Percentiles rank a stretch among this genome's conserved stretches.
These are phyloP conservation scores for Fusarium paranaense DNA, from an alignment of 2,329 filamentous ascomycete species.

Conservation along the genomic window DNA sequence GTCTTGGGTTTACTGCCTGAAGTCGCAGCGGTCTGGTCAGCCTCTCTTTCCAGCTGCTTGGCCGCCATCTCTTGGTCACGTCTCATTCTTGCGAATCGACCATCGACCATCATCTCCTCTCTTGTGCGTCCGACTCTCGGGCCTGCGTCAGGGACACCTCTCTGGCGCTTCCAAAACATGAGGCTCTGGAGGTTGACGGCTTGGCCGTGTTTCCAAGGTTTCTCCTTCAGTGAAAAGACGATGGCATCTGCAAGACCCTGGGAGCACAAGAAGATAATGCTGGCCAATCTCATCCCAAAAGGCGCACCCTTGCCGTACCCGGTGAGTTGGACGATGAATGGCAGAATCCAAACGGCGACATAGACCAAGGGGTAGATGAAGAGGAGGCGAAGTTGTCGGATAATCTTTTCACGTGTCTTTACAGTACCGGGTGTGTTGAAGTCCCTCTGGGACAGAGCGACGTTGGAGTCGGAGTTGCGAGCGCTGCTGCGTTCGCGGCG, in stretches of 20 bases:
- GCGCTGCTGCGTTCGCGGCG: slow-evolving; percentile 32
- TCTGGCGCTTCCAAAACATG: slow-evolving; percentile 25
- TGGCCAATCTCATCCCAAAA: slow-evolving; percentile 66
- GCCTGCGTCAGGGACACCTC: slow-evolving; percentile 14
- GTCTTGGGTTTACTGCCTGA: slow-evolving; percentile 19
- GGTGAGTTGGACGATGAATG: slow-evolving; percentile 74
- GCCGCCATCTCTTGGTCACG: slow-evolving; percentile 60
- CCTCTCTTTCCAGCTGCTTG: slow-evolving; percentile 42
- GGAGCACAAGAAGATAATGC: slow-evolving; percentile 68
- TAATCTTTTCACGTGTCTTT: slow-evolving; percentile 66
- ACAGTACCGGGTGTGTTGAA: slow-evolving; percentile 46
- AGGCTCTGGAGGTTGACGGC: slow-evolving; percentile 20
- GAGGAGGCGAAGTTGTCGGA: slow-evolving; percentile 75
- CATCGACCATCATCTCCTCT: slow-evolving; percentile 65
- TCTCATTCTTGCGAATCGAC: slow-evolving; percentile 59
- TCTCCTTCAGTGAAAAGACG: slow-evolving; percentile 77
- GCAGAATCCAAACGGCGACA: slow-evolving; percentile 77
- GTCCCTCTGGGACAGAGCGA: slow-evolving; percentile 21
- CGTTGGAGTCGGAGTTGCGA: slow-evolving; percentile 24
- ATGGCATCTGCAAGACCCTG: slow-evolving; percentile 77
- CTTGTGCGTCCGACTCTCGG: slow-evolving; percentile 57
- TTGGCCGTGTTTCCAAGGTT: slow-evolving; percentile 67
- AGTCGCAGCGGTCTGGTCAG: neutral
- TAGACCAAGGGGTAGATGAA: slow-evolving; percentile 84
- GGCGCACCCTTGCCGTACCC: slow-evolving; percentile 55